These are phyloP conservation scores for Ceratocystis albifundus DNA, from an alignment of 2,329 filamentous ascomycete species.

Conservation along the genomic window DNA sequence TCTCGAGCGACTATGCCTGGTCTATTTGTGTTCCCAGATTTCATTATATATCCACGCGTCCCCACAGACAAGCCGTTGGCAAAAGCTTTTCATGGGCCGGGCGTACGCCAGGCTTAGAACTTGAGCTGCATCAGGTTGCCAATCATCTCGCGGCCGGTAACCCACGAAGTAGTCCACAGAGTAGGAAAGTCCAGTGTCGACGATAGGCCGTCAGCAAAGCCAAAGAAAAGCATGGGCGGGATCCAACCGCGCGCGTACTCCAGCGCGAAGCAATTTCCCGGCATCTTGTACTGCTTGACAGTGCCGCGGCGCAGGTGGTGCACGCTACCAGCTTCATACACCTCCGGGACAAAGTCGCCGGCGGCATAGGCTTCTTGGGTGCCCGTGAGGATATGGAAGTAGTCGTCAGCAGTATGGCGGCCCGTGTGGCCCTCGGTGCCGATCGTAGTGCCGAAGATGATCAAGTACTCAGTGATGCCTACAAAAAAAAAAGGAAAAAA, in stretches of 20 bases:
- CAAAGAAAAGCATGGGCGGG: slow-evolving; percentile 83
- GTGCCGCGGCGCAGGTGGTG: slow-evolving; percentile 61
- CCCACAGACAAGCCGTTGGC: neutral
- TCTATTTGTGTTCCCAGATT: neutral
- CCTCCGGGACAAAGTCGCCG: slow-evolving; percentile 53
- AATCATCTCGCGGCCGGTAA: slow-evolving; percentile 69
- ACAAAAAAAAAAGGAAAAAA: neutral
- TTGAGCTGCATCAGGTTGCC: slow-evolving; percentile 59
- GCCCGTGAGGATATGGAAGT: slow-evolving; percentile 80
- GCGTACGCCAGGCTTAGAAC: slow-evolving; percentile 38
- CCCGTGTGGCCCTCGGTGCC: slow-evolving; percentile 83
- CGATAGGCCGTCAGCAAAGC: slow-evolving; percentile 67
- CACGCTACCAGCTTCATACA: slow-evolving; percentile 57
- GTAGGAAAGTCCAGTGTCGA: slow-evolving; percentile 80
- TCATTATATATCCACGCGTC: neutral
- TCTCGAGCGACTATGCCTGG: neutral
- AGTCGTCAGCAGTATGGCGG: slow-evolving; percentile 84
- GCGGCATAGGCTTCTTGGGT: slow-evolving; percentile 64
- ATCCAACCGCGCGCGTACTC: slow-evolving; percentile 85
- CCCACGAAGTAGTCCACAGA: slow-evolving; percentile 61
- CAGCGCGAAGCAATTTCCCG: slow-evolving; percentile 62
- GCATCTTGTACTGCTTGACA: slow-evolving; percentile 77
- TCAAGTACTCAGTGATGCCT: slow-evolving; percentile 78
- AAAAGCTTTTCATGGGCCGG: neutral
- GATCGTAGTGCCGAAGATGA: slow-evolving; percentile 72